Conservation (phyloP, 1,139 yeast genomes). For the Yarrowia galli region DNA sequence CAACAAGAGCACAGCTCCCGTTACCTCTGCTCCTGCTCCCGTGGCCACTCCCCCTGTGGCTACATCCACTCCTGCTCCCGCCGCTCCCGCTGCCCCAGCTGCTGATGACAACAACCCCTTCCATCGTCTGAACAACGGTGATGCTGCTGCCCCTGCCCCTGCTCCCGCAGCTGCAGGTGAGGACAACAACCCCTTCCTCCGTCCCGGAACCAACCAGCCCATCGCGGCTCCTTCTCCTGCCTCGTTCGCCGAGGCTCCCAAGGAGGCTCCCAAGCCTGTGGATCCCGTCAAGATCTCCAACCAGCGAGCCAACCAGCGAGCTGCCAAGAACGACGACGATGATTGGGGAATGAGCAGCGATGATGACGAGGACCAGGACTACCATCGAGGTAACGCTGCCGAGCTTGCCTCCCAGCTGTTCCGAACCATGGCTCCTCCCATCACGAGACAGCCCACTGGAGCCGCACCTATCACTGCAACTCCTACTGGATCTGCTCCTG, state of each 20-base stretch:
- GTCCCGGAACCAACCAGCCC: constrained; percentile 43
- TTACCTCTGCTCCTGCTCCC: constrained; percentile 48
- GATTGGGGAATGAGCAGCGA: constrained; percentile 62
- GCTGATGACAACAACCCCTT: constrained; percentile 37
- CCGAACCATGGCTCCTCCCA: constrained; percentile 61
- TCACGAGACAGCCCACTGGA: constrained; percentile 41
- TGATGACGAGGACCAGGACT: constrained; percentile 60
- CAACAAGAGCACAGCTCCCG: constrained; percentile 42
- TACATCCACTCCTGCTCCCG: constrained; percentile 40
- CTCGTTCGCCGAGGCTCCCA: constrained; percentile 43
- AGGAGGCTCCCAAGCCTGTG: constrained; percentile 39
- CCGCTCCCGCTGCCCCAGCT: constrained; percentile 41
- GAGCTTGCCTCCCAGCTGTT: constrained; percentile 68
- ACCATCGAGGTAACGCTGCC: constrained; percentile 60
- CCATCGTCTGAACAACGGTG: constrained; percentile 3
- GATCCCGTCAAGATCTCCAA: constrained; percentile 54
- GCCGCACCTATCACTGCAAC: constrained; percentile 39
- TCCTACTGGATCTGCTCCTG: constrained; percentile 41
- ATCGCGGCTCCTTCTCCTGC: constrained; percentile 42
- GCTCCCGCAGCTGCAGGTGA: constrained; percentile 36
- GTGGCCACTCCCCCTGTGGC: constrained; percentile 40
- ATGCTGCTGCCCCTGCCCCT: constrained; percentile 29
- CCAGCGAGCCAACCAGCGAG: constrained; percentile 63
- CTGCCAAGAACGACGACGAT: constrained; percentile 58
- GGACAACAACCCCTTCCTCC: constrained; percentile 54